phyloP scores from a whole-genome alignment of 1,139 yeast species.

The Nadsonia commutata region DNA sequence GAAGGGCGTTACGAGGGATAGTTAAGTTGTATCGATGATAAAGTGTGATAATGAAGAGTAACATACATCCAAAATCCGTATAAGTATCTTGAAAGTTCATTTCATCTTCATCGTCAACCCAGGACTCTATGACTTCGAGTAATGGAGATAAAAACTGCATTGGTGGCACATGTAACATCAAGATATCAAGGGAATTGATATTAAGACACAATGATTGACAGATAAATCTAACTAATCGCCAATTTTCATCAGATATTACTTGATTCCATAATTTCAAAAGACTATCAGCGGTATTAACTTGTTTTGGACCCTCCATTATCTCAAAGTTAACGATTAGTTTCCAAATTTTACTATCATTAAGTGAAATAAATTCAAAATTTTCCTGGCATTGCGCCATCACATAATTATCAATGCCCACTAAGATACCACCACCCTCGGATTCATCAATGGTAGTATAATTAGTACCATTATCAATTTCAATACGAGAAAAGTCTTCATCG shows the following conservation, averaged over 20 bases:
- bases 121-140: constrained; percentile 22
- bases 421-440: constrained; percentile 6
- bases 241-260: constrained; percentile 16
- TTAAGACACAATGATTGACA: constrained; percentile 32
- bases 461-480: constrained; percentile 9
- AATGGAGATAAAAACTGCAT: constrained; percentile 18
- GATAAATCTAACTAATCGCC: constrained; percentile 29
- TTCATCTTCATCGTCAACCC: constrained; percentile 28
- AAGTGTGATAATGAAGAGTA: constrained; percentile 36
- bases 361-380: constrained; percentile 15
- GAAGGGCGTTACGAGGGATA: constrained; percentile 1
- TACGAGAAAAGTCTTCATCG: constrained; percentile 6
- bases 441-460: constrained; percentile 1
- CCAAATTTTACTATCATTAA: constrained; percentile 14
- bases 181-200: constrained; percentile 28
- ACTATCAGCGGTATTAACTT: constrained; percentile 14
- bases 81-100: constrained; percentile 55
- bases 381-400: constrained; percentile 13
- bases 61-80: constrained; percentile 47
- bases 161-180: constrained; percentile 23
- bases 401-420: constrained; percentile 11
- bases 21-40: constrained; percentile 31
- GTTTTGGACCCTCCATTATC: constrained; percentile 17
- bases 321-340: constrained; percentile 14
- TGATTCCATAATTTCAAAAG: constrained; percentile 11